Evolutionary conservation across 495 filamentous ascomycete species (phyloP), one percentile per base, ranked within the genome.

Genomic region (Hypoxylon rickii): DNA sequence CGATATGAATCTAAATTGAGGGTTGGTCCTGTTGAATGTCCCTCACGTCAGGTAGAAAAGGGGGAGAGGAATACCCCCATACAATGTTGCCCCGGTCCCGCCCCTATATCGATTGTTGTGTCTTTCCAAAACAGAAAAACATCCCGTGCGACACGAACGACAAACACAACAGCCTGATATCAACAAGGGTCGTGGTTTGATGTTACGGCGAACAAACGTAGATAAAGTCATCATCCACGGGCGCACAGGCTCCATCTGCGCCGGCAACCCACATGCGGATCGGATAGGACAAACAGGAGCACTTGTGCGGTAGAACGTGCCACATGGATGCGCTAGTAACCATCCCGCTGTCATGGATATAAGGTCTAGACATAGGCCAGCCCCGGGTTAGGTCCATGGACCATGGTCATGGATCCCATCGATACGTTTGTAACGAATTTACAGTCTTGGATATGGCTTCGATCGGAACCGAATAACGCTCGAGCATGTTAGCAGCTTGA

Each of bases 121-220:
- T 31, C 42, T 36, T 52, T 36, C 43, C 34, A 42, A 19, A 51
- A 37, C 3, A 22, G 42, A 47, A 18, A 39, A 44, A 48, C 19
- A 34, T 12, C 15, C 24, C 18, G 58, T 55, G 41, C 39, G n/a
- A n/a, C n/a, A n/a, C n/a, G n/a, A 36, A 50, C 39, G 51, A 38
- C 58, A 48, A 48, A 52, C 58, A 52, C n/a, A n/a, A n/a, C 24
- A 29, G 59, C 34, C 39, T 26, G 33, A 43, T 40, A 32, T n/a
- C n/a, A n/a, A n/a, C n/a, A n/a, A n/a, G n/a, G n/a, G n/a, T n/a
- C 59, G 54, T n/a, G 16, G 20, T 44, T 39, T 44, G 43, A 21
- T 19, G 56, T 54, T 33, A 33, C 50, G 29, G 19, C 24, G 29
- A 50, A 50, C 41, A 52, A 57, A 56, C 42, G 16, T 11, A 7